These are phyloP conservation scores for Trametes polyzona DNA, from an alignment of 1,284 basidiomycete species.

Conservation along the genomic window DNA sequence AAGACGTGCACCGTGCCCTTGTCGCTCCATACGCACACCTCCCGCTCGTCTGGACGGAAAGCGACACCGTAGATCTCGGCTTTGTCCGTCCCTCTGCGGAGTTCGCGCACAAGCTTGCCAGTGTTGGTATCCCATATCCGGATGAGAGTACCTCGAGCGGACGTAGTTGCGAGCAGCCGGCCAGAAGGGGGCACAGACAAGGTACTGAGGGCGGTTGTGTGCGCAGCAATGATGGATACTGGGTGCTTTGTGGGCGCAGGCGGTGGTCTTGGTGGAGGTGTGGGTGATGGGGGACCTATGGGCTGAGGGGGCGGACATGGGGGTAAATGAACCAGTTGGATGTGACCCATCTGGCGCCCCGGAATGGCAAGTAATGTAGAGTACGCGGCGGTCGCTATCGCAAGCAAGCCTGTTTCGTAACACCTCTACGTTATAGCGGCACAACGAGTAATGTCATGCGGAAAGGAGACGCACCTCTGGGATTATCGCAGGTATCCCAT, in stretches of 20 bases:
- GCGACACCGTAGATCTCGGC: constrained; percentile 92
- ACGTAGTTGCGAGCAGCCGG: constrained; percentile 83
- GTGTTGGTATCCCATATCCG: constrained; percentile 85
- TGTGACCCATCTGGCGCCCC: constrained; percentile 88
- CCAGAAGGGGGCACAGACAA: constrained; percentile 82
- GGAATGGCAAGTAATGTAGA: constrained; percentile 87
- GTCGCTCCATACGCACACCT: constrained; percentile 92
- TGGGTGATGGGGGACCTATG: constrained; percentile 50
- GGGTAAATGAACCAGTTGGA: constrained; percentile 87
- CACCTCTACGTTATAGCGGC: too few relatives aligned
- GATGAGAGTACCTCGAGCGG: constrained; percentile 84
- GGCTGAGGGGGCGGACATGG: constrained; percentile 67
- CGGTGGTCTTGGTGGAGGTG: constrained; percentile 53
- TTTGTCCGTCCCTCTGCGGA: constrained; percentile 87
- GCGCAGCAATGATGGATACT: constrained; percentile 85
- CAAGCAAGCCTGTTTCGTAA: constrained; percentile 69
- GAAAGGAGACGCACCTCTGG: constrained; percentile 70
- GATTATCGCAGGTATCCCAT: constrained; percentile 92
- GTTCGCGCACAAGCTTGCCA: constrained; percentile 79
- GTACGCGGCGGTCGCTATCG: constrained; percentile 77
- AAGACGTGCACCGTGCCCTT: constrained; percentile 96
- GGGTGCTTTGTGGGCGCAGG: constrained; percentile 63
- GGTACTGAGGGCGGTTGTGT: constrained; percentile 79
- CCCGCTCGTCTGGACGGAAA: constrained; percentile 77
- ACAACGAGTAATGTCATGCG: too few relatives aligned